These are phyloP conservation scores for Chernovozyma sophiae-reginae DNA, from an alignment of 1,139 yeast species.

Conservation along the genomic window DNA sequence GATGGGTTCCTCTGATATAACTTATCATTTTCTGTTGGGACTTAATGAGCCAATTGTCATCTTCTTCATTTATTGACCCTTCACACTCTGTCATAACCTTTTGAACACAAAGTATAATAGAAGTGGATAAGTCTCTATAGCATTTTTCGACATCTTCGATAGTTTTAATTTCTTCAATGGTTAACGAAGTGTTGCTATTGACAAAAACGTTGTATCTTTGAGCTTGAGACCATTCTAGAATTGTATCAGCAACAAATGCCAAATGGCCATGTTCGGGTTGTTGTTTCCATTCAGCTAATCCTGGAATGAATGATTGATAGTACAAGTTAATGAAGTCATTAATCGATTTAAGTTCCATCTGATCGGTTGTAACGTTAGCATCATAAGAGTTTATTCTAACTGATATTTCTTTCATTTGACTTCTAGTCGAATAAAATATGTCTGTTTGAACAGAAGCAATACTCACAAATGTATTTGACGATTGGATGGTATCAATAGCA, in stretches of 20 bases:
- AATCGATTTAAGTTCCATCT: constrained; percentile 11
- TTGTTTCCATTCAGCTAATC: constrained; percentile 26
- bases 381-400: constrained; percentile 9
- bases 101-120: constrained; percentile 68
- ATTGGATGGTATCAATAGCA: constrained; percentile 31
- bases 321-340: constrained; percentile 16
- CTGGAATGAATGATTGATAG: constrained; percentile 14
- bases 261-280: constrained; percentile 15
- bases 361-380: constrained; percentile 12
- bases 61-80: constrained; percentile 40
- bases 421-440: constrained; percentile 19
- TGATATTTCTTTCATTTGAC: constrained; percentile 14
- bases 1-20: constrained; percentile 28
- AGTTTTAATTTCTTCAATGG: constrained; percentile 11
- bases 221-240: constrained; percentile 35
- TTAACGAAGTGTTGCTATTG: constrained; percentile 22
- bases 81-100: constrained; percentile 33
- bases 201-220: constrained; percentile 16
- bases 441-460: constrained; percentile 8
- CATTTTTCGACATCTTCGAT: constrained; percentile 42
- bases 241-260: constrained; percentile 45
- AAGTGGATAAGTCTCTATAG: constrained; percentile 52
- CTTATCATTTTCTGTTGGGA: constrained; percentile 43
- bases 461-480: constrained; percentile 14
- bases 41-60: constrained; percentile 60